Evolutionary conservation across 192 early-diverging fungal species (phyloP).

Genomic region (Mortierella alpina): DNA sequence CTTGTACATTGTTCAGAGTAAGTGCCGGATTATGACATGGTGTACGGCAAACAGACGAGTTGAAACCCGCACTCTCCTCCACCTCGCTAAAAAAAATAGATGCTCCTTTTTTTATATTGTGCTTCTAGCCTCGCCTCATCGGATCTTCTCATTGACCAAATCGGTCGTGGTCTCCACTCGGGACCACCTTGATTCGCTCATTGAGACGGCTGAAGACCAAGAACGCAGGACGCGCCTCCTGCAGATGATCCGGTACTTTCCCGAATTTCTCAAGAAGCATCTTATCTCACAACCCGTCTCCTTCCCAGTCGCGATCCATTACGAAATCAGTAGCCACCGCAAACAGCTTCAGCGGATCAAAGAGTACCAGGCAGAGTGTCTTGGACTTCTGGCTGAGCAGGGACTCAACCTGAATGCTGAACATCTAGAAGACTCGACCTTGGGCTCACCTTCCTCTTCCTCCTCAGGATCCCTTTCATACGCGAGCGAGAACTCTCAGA

Average conservation of each 20-base stretch:
- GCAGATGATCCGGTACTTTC: constrained; percentile 41
- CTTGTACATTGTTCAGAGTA: constrained; percentile 63
- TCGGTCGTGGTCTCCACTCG: constrained; percentile 18
- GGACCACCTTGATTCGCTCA: constrained; percentile 34
- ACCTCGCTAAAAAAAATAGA: constrained; percentile 5
- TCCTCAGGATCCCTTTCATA: background rate
- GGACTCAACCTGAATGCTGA: constrained; percentile 55
- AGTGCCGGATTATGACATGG: constrained; percentile 7
- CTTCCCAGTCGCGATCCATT: constrained; percentile 60
- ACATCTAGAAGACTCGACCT: constrained; percentile 33
- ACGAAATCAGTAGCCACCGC: constrained; percentile 70
- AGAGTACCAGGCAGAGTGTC: constrained; percentile 66
- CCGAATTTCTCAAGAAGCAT: constrained; percentile 39
- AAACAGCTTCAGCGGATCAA: constrained; percentile 58
- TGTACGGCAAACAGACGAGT: background rate
- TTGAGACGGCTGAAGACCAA: constrained; percentile 11
- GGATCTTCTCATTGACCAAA: constrained; percentile 18
- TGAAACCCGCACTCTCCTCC: background rate
- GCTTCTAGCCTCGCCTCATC: constrained; percentile 29
- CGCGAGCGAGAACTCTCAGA: background rate
- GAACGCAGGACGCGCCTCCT: constrained; percentile 9
- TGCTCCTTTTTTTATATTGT: constrained; percentile 9
- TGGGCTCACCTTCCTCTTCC: constrained; percentile 3
- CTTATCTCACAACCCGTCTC: constrained; percentile 46
- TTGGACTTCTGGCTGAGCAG: constrained; percentile 71